phyloP scores from a whole-genome alignment of 2,329 filamentous ascomycete species.

The Hymenoscyphus infarciens region DNA sequence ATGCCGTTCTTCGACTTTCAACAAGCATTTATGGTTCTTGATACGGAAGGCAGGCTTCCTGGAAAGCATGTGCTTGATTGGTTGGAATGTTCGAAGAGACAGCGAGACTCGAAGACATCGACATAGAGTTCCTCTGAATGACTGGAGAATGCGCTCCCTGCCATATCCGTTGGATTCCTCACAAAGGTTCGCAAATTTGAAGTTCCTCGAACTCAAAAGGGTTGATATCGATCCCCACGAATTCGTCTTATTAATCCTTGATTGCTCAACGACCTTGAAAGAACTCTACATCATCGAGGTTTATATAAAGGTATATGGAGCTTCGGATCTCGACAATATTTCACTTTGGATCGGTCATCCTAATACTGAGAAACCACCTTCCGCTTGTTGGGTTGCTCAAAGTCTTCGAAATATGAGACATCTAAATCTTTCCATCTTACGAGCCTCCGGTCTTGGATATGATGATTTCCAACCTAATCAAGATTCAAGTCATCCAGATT shows the following conservation, averaged over 20 bases:
- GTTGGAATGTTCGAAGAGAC: constrained; percentile 35
- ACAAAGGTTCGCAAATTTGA: constrained; percentile 21
- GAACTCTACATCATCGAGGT: constrained; percentile 36
- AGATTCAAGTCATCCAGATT: constrained; percentile 21
- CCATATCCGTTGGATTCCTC: constrained; percentile 24
- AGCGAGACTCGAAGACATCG: constrained; percentile 22
- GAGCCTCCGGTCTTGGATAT: constrained; percentile 35
- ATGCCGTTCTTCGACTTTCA: constrained; percentile 39
- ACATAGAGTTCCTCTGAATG: constrained; percentile 17
- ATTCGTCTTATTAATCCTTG: constrained; percentile 29
- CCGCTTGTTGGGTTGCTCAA: constrained; percentile 31
- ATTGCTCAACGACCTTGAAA: constrained; percentile 28
- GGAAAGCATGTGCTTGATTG: constrained; percentile 46
- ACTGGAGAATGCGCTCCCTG: constrained; percentile 33
- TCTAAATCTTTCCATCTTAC: constrained; percentile 30
- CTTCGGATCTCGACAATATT: constrained; percentile 16
- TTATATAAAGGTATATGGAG: constrained; percentile 32
- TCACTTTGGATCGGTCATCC: constrained; percentile 33
- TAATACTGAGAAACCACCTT: constrained; percentile 16
- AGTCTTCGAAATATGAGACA: constrained; percentile 27
- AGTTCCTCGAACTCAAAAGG: constrained; percentile 34
- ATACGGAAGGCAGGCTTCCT: constrained; percentile 44
- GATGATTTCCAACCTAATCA: constrained; percentile 30
- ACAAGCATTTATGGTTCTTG: constrained; percentile 47
- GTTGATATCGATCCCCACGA: constrained; percentile 30